Percentiles rank a stretch among this genome's conserved stretches.
These are phyloP conservation scores for Diplogelasinospora grovesii DNA, from an alignment of 495 filamentous ascomycete genomes.

Conservation along the genomic window DNA sequence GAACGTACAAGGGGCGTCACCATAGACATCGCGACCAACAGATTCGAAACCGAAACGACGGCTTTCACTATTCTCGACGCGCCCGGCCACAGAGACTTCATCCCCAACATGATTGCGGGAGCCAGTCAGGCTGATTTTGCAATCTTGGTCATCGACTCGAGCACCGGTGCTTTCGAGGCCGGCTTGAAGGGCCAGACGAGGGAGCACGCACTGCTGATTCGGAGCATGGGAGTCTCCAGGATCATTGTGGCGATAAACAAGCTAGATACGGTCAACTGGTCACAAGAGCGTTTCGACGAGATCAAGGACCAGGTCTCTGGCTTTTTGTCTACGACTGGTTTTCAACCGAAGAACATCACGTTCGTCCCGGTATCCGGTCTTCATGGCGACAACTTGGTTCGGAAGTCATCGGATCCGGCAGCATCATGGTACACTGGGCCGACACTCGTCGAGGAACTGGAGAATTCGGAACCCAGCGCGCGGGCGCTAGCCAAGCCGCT, in stretches of 20 bases:
- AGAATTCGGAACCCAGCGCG: conserved; percentile 64
- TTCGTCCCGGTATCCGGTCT: conserved; percentile 89
- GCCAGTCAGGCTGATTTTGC: conserved; percentile 95
- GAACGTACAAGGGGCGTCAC: conserved; percentile 89
- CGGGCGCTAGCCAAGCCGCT: conserved; percentile 73
- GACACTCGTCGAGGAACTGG: conserved; percentile 76
- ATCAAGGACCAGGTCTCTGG: conserved; percentile 76
- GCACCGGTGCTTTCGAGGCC: conserved; percentile 82
- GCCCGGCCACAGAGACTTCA: conserved; percentile 90
- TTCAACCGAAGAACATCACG: conserved; percentile 67
- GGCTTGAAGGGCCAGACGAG: conserved; percentile 91
- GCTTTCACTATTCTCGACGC: conserved; percentile 93
- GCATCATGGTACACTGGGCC: conserved; percentile 71
- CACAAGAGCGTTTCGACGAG: conserved; percentile 70
- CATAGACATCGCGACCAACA: conserved; percentile 91
- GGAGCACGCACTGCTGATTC: conserved; percentile 83
- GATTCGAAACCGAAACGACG: conserved; percentile 81
- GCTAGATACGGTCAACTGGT: conserved; percentile 80
- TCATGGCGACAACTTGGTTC: conserved; percentile 76
- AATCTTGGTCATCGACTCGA: conserved; percentile 86
- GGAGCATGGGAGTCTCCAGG: conserved; percentile 85
- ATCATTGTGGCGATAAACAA: conserved; percentile 93
- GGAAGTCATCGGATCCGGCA: conserved; percentile 47
- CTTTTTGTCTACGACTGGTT: conserved; percentile 76
- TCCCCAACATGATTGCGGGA: conserved; percentile 98